Evolutionary conservation across 164 flowering plant species (phyloP).

Genomic region (Amborella trichopoda): DNA sequence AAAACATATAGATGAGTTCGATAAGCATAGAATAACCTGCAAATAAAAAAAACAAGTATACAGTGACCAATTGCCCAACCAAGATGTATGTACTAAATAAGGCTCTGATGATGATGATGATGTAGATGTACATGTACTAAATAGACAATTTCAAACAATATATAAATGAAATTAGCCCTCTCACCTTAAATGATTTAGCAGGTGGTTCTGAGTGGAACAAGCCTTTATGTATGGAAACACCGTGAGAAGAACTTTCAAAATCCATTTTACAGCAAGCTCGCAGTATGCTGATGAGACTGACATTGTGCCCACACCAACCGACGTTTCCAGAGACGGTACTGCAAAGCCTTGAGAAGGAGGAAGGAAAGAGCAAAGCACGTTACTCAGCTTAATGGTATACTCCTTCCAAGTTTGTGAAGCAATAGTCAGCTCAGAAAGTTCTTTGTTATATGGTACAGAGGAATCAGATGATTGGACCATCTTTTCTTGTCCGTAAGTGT

Average conservation of each 20-base stretch:
- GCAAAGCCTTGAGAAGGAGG: slow-evolving; percentile 36
- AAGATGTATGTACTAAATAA: too few relatives aligned
- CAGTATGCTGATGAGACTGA: slow-evolving; percentile 45
- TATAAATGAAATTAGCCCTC: too few relatives aligned
- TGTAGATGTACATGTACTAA: too few relatives aligned
- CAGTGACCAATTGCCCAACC: too few relatives aligned
- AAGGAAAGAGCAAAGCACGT: slow-evolving; percentile 65
- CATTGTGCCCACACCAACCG: slow-evolving; percentile 25
- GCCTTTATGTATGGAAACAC: slow-evolving; percentile 87
- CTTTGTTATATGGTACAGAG: slow-evolving; percentile 6
- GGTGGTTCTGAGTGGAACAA: slow-evolving; percentile 50
- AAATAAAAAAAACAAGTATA: too few relatives aligned
- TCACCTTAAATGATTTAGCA: slow-evolving; percentile 71
- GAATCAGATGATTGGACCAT: slow-evolving; percentile 6
- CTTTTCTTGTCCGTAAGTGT: too few relatives aligned
- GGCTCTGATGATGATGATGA: too few relatives aligned
- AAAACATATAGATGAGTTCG: too few relatives aligned
- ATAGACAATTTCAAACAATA: too few relatives aligned
- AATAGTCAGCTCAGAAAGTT: slow-evolving; percentile 7
- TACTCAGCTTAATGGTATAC: slow-evolving; percentile 58
- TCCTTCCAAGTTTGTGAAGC: slow-evolving; percentile 42
- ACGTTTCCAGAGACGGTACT: slow-evolving; percentile 21
- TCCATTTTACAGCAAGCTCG: slow-evolving; percentile 84
- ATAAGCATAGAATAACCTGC: too few relatives aligned
- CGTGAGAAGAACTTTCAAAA: slow-evolving; percentile 62